Evolutionary conservation across 345 rosid species (phyloP).

Genomic region (Eucalyptus regnans): DNA sequence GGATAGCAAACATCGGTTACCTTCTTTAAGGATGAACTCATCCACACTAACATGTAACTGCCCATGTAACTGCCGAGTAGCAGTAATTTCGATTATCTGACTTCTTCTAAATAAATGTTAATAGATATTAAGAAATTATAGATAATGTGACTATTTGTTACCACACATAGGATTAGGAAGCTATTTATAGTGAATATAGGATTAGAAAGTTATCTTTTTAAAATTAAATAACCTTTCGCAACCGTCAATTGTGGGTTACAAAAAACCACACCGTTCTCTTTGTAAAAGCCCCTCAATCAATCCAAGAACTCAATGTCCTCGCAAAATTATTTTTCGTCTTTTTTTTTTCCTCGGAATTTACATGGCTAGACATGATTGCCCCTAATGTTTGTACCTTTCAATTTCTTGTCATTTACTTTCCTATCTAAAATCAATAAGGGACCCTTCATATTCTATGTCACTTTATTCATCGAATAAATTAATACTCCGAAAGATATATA

Average conservation of each 20-base stretch:
- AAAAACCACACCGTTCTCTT: neutral
- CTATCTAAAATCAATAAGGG: neutral
- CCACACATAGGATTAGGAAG: neutral
- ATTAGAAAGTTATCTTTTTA: neutral
- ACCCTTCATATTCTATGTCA: neutral
- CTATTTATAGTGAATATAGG: neutral
- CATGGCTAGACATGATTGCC: neutral
- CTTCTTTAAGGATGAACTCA: neutral
- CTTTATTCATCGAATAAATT: no score
- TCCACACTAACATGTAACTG: no score
- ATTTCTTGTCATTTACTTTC: neutral
- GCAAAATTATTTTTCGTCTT: neutral
- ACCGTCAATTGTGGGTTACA: neutral
- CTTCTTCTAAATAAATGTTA: neutral
- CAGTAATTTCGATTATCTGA: neutral
- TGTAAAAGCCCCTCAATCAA: neutral
- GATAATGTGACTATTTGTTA: neutral
- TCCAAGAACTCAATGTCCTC: neutral
- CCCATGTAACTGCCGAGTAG: neutral
- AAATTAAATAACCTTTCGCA: neutral
- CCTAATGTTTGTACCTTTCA: no score
- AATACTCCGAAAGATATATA: no score
- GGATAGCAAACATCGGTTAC: neutral
- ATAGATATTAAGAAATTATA: neutral
- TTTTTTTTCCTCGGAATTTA: no score